phyloP scores from a whole-genome alignment of 495 filamentous ascomycete genomes.

The Podospora pseudocomata region DNA sequence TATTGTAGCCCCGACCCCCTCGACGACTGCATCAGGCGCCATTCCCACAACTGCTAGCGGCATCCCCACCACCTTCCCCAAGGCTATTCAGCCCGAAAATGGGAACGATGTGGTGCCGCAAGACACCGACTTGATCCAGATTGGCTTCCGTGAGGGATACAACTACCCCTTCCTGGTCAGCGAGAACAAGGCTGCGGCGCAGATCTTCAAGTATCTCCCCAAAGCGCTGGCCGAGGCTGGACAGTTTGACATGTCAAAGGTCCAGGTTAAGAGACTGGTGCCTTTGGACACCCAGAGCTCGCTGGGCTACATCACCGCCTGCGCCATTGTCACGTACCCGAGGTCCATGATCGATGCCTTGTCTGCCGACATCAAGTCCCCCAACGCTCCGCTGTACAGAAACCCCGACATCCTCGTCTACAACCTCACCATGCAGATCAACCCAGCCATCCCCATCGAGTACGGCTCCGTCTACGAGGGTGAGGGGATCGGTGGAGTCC shows the following conservation, averaged over 20 bases:
- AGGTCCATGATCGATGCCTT: slow-evolving; percentile 59
- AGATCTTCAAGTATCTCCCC: slow-evolving; percentile 83
- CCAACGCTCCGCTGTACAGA: slow-evolving; percentile 68
- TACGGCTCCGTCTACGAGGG: slow-evolving; percentile 34
- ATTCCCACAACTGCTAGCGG: slow-evolving; percentile 39
- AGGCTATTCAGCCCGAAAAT: slow-evolving; percentile 63
- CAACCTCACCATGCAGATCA: slow-evolving; percentile 74
- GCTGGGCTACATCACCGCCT: slow-evolving; percentile 77
- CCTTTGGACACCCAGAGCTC: slow-evolving; percentile 70
- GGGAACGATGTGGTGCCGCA: slow-evolving; percentile 42
- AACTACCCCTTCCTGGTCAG: slow-evolving; percentile 80
- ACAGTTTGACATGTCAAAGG: slow-evolving; percentile 45
- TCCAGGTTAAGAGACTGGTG: slow-evolving; percentile 67
- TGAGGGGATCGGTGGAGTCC: slow-evolving; percentile 22
- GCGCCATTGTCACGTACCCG: slow-evolving; percentile 74
- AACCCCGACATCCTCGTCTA: slow-evolving; percentile 56
- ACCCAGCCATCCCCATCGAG: slow-evolving; percentile 76
- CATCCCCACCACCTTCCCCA: slow-evolving; percentile 63
- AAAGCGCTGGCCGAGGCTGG: slow-evolving; percentile 68
- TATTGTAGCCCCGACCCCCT: slow-evolving; percentile 38
- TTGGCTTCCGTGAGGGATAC: slow-evolving; percentile 75
- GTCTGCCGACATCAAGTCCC: slow-evolving; percentile 60
- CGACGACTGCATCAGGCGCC: slow-evolving; percentile 28
- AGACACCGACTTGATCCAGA: slow-evolving; percentile 66
- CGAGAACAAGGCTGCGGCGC: slow-evolving; percentile 65